Evolutionary conservation across 176 grass and related monocot genomes (phyloP), one percentile per base, ranked within the genome.

Genomic region (Alloteropsis semialata): DNA sequence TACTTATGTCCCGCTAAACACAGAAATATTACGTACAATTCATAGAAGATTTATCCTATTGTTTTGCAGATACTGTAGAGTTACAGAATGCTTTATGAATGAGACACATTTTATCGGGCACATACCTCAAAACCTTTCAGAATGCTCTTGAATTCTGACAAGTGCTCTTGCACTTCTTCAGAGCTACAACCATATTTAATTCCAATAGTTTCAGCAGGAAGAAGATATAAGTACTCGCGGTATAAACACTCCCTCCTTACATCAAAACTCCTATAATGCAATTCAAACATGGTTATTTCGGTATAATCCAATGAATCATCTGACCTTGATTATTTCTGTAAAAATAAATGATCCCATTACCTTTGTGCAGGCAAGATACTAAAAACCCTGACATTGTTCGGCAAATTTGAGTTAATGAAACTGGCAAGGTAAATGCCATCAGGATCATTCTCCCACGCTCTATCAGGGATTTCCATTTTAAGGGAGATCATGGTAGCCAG

Each of bases 381-480:
- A 79, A 96, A 96, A 85, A 99, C 93, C 77, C 83, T 91, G 59
- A 96, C 68, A 88, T 90, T 96, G 39, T 64, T 80, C 0, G 93
- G 96, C 55, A 99, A 82, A 87, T 99, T 89, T 81, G 93, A 99
- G 86, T 99, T 99, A 43, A 99, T 89, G 72, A 75, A 89, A 69
- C 95, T 90, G n/a, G 85, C 87, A 86, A 94, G 93, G 81, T 45
- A 27, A 82, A 91, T 96, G 42, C 89, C 96, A 79, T 82, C 42
- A 85, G 81, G 84, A 84, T 99, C 93, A 3, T 90, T 70, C 36
- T 90, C 65, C 96, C 91, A 96, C 39, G 91, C 96, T 83, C 81
- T 69, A 64, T 89, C 87, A 90, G 96, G 96, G 28, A 99, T 96
- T 67, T 99, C 93, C 96, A 99, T 96, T 87, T 99, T 99, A 69